phyloP scores from a whole-genome alignment of 305 asterid genomes.

The Fraxinus latifolia region DNA sequence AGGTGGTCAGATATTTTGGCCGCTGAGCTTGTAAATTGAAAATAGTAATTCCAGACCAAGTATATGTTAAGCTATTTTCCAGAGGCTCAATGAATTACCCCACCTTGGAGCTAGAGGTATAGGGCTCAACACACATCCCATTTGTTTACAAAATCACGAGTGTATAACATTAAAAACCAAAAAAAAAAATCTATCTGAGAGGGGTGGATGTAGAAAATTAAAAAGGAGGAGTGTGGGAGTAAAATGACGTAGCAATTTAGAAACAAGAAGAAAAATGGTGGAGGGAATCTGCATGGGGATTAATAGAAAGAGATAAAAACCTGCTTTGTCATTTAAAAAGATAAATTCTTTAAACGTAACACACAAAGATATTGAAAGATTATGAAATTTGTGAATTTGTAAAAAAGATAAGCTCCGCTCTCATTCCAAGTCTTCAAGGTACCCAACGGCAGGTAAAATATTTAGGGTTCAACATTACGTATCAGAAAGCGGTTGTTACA shows the following conservation, averaged over 20 bases:
- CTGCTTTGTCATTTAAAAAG: constrained; percentile 1
- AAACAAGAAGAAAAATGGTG: background rate
- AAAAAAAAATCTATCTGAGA: background rate
- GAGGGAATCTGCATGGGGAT: background rate
- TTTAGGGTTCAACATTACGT: background rate
- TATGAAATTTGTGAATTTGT: background rate
- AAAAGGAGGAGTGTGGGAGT: background rate
- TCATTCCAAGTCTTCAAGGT: constrained; percentile 8
- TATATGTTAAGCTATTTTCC: background rate
- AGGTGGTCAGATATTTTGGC: background rate
- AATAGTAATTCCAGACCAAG: background rate
- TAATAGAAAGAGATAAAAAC: background rate
- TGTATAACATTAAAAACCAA: background rate
- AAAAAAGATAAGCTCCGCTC: constrained; percentile 2
- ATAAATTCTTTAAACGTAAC: background rate
- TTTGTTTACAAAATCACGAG: background rate
- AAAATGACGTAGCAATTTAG: background rate
- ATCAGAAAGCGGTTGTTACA: constrained; percentile 15
- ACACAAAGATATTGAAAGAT: background rate
- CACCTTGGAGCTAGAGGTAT: background rate
- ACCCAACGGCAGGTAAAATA: background rate
- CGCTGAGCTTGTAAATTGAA: background rate
- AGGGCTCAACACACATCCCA: background rate
- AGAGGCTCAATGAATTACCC: background rate
- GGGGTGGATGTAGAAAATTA: background rate